Conservation (phyloP, 495 filamentous ascomycete species). For the Penicillium steckii region DNA sequence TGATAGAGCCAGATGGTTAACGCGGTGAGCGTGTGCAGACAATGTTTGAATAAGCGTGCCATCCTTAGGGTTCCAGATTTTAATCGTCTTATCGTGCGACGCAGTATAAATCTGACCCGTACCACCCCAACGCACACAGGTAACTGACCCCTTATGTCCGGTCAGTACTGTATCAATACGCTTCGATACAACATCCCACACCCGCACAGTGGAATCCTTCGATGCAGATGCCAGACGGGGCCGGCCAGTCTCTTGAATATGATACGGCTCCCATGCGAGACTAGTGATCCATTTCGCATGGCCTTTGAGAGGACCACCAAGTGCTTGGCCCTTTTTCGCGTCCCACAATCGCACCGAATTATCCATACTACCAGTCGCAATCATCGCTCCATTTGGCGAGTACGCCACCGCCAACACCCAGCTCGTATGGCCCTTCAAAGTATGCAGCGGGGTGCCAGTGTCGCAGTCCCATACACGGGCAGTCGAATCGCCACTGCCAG, state of each 20-base stretch:
- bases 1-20: slow-evolving; percentile 94
- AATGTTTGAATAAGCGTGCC: slow-evolving; percentile 79
- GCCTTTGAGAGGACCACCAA: slow-evolving; percentile 79
- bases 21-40: slow-evolving; percentile 84
- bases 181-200: slow-evolving; percentile 82
- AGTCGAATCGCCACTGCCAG: slow-evolving; percentile 87
- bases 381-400: slow-evolving; percentile 75
- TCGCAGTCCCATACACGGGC: slow-evolving; percentile 96
- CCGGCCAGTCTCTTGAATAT: slow-evolving; percentile 70
- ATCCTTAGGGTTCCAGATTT: slow-evolving; percentile 80
- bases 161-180: slow-evolving; percentile 77
- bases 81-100: slow-evolving; percentile 92
- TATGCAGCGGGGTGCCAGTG: slow-evolving; percentile 85
- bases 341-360: slow-evolving; percentile 91
- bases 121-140: slow-evolving; percentile 94
- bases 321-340: slow-evolving; percentile 71
- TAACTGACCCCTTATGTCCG: slow-evolving; percentile 85
- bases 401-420: slow-evolving; percentile 90
- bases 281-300: slow-evolving; percentile 89
- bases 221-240: slow-evolving; percentile 83
- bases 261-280: slow-evolving; percentile 93
- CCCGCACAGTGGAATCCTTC: slow-evolving; percentile 84
- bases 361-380: slow-evolving; percentile 94
- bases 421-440: slow-evolving; percentile 87
- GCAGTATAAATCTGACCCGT: slow-evolving; percentile 80